Evolutionary conservation across 2,329 filamentous ascomycete genomes (phyloP).

Genomic region (Fusarium sterilihyphosum): DNA sequence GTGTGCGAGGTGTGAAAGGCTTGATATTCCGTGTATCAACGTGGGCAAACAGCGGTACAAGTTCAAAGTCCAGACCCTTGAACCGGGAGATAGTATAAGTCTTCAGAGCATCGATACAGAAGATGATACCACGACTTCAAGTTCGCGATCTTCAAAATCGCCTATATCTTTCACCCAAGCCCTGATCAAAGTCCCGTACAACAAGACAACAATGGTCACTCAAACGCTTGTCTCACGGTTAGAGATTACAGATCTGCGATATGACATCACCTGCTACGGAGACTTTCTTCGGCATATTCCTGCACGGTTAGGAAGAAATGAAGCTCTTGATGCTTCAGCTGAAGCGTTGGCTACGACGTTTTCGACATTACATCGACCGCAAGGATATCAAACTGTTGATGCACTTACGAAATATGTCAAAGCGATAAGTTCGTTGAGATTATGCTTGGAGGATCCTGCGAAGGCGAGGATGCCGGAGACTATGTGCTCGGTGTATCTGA

Average conservation of each 20-base stretch:
- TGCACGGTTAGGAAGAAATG: slow-evolving; percentile 54
- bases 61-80: slow-evolving; percentile 53
- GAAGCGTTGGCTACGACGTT: slow-evolving; percentile 44
- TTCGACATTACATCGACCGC: slow-evolving; percentile 34
- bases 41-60: slow-evolving; percentile 59
- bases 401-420: slow-evolving; percentile 46
- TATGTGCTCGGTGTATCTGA: slow-evolving; percentile 50
- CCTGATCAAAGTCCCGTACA: slow-evolving; percentile 42
- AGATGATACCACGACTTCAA: slow-evolving; percentile 1
- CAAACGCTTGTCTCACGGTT: slow-evolving; percentile 47
- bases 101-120: slow-evolving; percentile 10
- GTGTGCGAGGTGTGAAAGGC: slow-evolving; percentile 58
- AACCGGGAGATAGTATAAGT: neutral
- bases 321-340: slow-evolving; percentile 55
- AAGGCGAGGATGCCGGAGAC: slow-evolving; percentile 46
- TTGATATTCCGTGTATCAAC: slow-evolving; percentile 56
- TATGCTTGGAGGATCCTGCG: slow-evolving; percentile 41
- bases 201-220: slow-evolving; percentile 40
- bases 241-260: slow-evolving; percentile 54
- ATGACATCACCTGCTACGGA: slow-evolving; percentile 59
- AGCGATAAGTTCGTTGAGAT: slow-evolving; percentile 44
- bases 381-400: slow-evolving; percentile 26
- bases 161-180: slow-evolving; percentile 4
- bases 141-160: neutral
- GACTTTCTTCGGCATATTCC: slow-evolving; percentile 58